Conservation (phyloP, 306 rosid species). For the Adenanthera pavonina region DNA sequence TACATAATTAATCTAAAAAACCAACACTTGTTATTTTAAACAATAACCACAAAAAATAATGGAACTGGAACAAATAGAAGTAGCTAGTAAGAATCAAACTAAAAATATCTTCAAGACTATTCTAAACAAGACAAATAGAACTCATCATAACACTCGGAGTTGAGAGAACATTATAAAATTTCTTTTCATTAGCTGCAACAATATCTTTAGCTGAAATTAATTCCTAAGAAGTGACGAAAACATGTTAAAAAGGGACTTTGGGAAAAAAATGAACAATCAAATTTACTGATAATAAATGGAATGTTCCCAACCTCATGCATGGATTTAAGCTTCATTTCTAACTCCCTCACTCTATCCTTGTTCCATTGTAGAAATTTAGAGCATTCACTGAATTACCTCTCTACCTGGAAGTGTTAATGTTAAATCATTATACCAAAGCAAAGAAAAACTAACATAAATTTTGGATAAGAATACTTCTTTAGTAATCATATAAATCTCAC, state of each 20-base stretch:
- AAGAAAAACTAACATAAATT: neutral
- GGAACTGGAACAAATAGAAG: neutral
- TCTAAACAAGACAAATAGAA: neutral
- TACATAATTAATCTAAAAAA: neutral
- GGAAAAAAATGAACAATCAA: neutral
- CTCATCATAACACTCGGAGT: conserved; percentile 63
- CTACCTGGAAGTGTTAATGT: conserved; percentile 53
- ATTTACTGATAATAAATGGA: conserved; percentile 24
- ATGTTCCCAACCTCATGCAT: conserved; percentile 70
- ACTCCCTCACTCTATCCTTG: conserved; percentile 81
- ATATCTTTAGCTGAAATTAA: conserved; percentile 66
- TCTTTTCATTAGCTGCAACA: conserved; percentile 77
- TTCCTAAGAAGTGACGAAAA: conserved; percentile 56
- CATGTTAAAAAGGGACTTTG: conserved; percentile 12
- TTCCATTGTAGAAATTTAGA: conserved; percentile 78
- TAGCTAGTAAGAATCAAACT: neutral
- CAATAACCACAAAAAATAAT: neutral
- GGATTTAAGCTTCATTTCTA: conserved; percentile 67
- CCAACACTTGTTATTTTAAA: neutral
- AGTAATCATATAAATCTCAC: conserved; percentile 37
- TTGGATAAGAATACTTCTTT: neutral
- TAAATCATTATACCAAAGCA: conserved; percentile 14
- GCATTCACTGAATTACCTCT: conserved; percentile 75
- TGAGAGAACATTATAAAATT: conserved; percentile 73
- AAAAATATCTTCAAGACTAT: neutral